Conservation (phyloP, 2,329 filamentous ascomycete genomes). For the Xylaria sp. region DNA sequence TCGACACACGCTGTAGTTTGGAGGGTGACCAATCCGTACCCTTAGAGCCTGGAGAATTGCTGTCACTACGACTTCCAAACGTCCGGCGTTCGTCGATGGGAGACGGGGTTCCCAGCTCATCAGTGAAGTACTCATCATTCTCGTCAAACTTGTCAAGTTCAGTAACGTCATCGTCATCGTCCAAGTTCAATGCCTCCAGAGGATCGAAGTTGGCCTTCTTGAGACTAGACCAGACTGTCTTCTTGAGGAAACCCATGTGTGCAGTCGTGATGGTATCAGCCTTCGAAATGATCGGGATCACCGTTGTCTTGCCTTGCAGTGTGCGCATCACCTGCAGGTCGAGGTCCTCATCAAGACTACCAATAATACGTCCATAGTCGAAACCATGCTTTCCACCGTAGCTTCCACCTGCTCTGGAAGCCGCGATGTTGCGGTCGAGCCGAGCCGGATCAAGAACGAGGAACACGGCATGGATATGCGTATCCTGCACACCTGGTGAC, state of each 20-base stretch:
- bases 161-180: slow-evolving; percentile 59
- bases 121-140: slow-evolving; percentile 41
- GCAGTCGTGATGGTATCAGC: slow-evolving; percentile 93
- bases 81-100: slow-evolving; percentile 25
- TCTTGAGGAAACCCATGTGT: slow-evolving; percentile 90
- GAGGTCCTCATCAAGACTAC: slow-evolving; percentile 77
- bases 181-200: slow-evolving; percentile 76
- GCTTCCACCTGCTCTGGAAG: slow-evolving; percentile 52
- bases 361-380: slow-evolving; percentile 47
- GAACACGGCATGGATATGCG: slow-evolving; percentile 95
- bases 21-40: slow-evolving; percentile 38
- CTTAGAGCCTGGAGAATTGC: slow-evolving; percentile 26
- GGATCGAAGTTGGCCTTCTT: slow-evolving; percentile 84
- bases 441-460: slow-evolving; percentile 82
- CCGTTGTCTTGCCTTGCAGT: slow-evolving; percentile 87
- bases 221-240: slow-evolving; percentile 80
- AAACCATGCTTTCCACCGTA: slow-evolving; percentile 45
- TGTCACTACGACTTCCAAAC: slow-evolving; percentile 27
- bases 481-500: slow-evolving; percentile 87
- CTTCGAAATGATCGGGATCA: slow-evolving; percentile 93
- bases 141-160: slow-evolving; percentile 51
- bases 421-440: slow-evolving; percentile 75
- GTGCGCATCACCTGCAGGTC: slow-evolving; percentile 86
- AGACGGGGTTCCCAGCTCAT: slow-evolving; percentile 24
- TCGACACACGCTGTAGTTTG: slow-evolving; percentile 43